phyloP scores from a whole-genome alignment of 1,139 yeast genomes.

The Scheffersomyces lignicola region DNA sequence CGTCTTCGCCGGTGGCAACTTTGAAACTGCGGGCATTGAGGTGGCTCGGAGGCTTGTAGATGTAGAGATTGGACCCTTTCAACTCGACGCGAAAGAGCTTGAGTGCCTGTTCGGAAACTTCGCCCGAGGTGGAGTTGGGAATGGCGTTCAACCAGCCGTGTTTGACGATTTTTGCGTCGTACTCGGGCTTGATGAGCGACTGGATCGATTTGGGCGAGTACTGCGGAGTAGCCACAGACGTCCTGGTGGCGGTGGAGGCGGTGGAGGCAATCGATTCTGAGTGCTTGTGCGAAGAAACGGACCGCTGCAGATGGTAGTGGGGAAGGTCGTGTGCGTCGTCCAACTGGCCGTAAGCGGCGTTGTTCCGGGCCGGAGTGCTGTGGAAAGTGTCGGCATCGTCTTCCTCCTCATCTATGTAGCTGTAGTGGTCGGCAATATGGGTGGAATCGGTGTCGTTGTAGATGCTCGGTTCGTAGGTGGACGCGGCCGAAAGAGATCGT shows the following conservation, averaged over 20 bases:
- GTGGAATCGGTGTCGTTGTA: neutral
- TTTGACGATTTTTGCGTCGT: constrained; percentile 32
- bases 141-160: constrained; percentile 48
- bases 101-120: constrained; percentile 39
- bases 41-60: constrained; percentile 56
- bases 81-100: constrained; percentile 61
- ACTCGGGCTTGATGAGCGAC: constrained; percentile 32
- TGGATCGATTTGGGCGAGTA: constrained; percentile 16
- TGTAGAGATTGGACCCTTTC: constrained; percentile 58
- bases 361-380: neutral
- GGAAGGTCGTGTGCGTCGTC: constrained; percentile 1
- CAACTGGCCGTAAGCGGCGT: no score
- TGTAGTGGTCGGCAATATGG: neutral
- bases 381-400: neutral
- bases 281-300: neutral
- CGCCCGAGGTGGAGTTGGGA: constrained; percentile 27
- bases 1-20: constrained; percentile 1
- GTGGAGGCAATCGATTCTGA: neutral
- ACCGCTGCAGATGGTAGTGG: neutral
- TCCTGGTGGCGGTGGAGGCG: neutral
- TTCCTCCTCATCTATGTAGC: constrained; percentile 1
- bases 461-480: constrained; percentile 2
- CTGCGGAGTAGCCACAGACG: constrained; percentile 5
- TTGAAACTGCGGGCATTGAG: constrained; percentile 48
- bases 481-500: constrained; percentile 19